Evolutionary conservation across 129 eudicot species (phyloP).

Genomic region (Heracleum sosnowskyi): DNA sequence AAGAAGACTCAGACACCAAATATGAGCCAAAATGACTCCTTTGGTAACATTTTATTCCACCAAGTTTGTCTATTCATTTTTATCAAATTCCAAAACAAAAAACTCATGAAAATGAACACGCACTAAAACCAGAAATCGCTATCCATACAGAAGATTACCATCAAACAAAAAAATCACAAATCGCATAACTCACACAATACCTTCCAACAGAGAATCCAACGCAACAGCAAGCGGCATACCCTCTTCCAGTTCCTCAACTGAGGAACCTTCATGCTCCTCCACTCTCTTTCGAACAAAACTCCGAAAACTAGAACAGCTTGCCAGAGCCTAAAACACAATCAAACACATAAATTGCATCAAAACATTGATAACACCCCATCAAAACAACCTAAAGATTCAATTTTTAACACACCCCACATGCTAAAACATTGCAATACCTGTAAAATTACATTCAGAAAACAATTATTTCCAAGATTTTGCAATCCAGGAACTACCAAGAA

Average conservation of each 20-base stretch:
- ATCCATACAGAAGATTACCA: neutral
- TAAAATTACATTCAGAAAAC: slow-evolving; percentile 89
- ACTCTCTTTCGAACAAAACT: slow-evolving; percentile 34
- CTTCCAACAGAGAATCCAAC: slow-evolving; percentile 57
- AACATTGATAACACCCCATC: neutral
- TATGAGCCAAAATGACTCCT: neutral
- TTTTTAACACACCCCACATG: slow-evolving; percentile 5
- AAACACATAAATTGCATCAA: slow-evolving; percentile 9
- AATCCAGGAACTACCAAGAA: slow-evolving; percentile 61
- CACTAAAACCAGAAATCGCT: neutral
- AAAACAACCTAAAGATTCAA: neutral
- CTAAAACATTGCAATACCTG: slow-evolving; percentile 42
- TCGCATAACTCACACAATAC: slow-evolving; percentile 21
- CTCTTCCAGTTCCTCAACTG: slow-evolving; percentile 36
- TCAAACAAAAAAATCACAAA: neutral
- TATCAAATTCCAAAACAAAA: neutral
- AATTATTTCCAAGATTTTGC: slow-evolving; percentile 80
- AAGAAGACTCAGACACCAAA: neutral
- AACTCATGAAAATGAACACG: no score
- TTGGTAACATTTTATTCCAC: neutral
- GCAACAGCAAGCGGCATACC: slow-evolving; percentile 55
- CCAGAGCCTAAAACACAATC: slow-evolving; percentile 51
- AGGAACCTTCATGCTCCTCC: slow-evolving; percentile 44
- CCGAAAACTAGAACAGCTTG: slow-evolving; percentile 69
- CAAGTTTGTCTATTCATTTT: neutral